Evolutionary conservation across 2,329 filamentous ascomycete genomes (phyloP).

Genomic region (Bipolaris sorokiniana): DNA sequence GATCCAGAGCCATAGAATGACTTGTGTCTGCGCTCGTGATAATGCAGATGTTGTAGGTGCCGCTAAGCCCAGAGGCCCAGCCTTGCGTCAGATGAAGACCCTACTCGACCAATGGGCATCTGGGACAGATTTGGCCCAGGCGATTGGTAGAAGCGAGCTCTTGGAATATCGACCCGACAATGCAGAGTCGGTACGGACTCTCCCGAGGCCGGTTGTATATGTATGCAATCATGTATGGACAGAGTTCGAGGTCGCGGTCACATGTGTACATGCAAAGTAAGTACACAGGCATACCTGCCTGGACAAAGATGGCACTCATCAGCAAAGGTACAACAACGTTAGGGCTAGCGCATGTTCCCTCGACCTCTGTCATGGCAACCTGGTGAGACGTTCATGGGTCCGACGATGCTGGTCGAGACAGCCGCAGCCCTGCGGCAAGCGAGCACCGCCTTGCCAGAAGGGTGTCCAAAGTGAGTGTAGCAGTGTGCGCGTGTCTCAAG

Average conservation of each 20-base stretch:
- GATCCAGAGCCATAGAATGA: not conserved
- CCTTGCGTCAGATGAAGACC: not conserved
- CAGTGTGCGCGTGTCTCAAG: not conserved
- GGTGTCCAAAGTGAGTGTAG: not conserved
- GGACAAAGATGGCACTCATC: not conserved
- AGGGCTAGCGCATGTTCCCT: not conserved
- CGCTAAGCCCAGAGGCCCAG: not conserved
- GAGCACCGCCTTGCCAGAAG: not conserved
- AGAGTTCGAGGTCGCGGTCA: not conserved
- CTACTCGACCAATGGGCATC: not conserved
- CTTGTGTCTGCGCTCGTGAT: constrained; percentile 5
- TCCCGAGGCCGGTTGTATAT: not conserved
- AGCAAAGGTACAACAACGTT: not conserved
- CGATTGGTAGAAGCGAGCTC: constrained; percentile 1
- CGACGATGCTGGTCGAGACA: not conserved
- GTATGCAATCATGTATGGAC: not conserved
- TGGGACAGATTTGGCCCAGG: not conserved
- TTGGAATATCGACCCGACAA: not conserved
- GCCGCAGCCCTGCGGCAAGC: not conserved
- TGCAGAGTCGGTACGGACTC: not conserved
- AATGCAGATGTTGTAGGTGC: constrained; percentile 1
- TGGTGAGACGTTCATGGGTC: not conserved
- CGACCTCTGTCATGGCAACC: not conserved
- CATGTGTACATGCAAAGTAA: not conserved
- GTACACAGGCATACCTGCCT: not conserved